Conservation (phyloP, 108 stramenopile species). For the Nitzschia palea region DNA sequence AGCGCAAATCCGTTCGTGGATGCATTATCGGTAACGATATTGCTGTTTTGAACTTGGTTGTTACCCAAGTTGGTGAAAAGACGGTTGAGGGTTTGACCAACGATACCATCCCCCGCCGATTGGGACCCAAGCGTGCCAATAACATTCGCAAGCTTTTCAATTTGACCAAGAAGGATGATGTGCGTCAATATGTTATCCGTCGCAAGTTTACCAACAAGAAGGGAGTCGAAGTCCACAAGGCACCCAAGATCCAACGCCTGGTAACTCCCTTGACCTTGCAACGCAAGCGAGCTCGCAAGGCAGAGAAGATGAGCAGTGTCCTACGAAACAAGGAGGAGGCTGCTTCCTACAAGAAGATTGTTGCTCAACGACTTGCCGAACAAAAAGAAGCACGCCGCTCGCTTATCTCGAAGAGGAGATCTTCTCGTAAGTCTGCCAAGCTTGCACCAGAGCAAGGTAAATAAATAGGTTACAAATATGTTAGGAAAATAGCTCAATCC, state of each 20-base stretch:
- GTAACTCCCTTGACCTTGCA: constrained; percentile 95
- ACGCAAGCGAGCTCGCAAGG: constrained; percentile 92
- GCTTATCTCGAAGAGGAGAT: constrained; percentile 96
- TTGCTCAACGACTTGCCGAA: constrained; percentile 94
- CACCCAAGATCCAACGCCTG: constrained; percentile 99
- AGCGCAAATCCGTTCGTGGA: constrained; percentile 99
- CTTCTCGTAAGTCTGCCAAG: constrained; percentile 87
- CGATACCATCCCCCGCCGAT: constrained; percentile 90
- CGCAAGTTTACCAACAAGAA: constrained; percentile 98
- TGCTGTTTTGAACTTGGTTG: constrained; percentile 97
- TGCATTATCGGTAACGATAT: constrained; percentile 99
- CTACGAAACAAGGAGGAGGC: constrained; percentile 90
- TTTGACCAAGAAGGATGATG: constrained; percentile 99
- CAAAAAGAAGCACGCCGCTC: constrained; percentile 94
- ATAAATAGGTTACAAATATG: constrained; percentile 16
- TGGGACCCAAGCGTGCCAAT: constrained; percentile 99
- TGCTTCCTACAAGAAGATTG: constrained; percentile 95
- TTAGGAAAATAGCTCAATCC: constrained; percentile 12
- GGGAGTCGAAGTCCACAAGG: constrained; percentile 89
- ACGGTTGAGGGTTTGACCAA: constrained; percentile 95
- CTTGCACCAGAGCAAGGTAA: constrained; percentile 54
- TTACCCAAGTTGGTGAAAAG: constrained; percentile 93
- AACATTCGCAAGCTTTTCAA: constrained; percentile 99
- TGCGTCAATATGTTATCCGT: constrained; percentile 96
- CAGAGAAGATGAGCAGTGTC: constrained; percentile 69